These are phyloP conservation scores for Pseudopithomyces maydicus DNA, from an alignment of 2,329 filamentous ascomycete genomes.

Conservation along the genomic window DNA sequence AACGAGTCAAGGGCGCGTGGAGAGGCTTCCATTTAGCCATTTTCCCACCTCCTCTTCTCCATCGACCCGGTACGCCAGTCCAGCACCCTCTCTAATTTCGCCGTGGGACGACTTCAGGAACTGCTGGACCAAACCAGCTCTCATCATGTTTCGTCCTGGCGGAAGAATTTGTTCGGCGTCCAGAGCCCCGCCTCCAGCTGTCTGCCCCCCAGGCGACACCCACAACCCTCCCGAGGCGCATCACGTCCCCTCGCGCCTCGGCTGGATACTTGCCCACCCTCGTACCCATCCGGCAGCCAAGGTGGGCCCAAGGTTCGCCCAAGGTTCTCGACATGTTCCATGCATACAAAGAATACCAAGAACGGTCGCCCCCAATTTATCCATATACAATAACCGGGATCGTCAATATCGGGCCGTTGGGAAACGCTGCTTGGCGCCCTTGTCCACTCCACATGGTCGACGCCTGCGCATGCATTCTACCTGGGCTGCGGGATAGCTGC, in stretches of 20 bases:
- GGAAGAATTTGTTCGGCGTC: slow-evolving; percentile 32
- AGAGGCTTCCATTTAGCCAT: slow-evolving; percentile 34
- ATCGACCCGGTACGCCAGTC: slow-evolving; percentile 32
- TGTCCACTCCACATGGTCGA: background rate
- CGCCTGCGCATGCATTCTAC: slow-evolving; percentile 1
- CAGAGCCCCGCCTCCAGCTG: background rate
- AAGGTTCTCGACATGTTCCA: slow-evolving; percentile 16
- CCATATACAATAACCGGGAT: slow-evolving; percentile 39
- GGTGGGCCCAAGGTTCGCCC: slow-evolving; percentile 15
- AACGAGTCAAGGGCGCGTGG: slow-evolving; percentile 21
- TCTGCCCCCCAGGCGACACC: slow-evolving; percentile 1
- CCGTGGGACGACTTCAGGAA: background rate
- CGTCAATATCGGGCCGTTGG: slow-evolving; percentile 23
- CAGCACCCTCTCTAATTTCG: slow-evolving; percentile 10
- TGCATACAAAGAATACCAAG: slow-evolving; percentile 4
- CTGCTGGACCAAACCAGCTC: background rate
- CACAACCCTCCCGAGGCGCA: background rate
- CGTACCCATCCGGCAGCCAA: background rate
- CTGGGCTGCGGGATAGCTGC: slow-evolving; percentile 5
- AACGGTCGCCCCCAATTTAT: slow-evolving; percentile 27
- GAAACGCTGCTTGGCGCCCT: slow-evolving; percentile 13
- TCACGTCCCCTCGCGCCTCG: slow-evolving; percentile 15
- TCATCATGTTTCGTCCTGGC: background rate
- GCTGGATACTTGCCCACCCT: slow-evolving; percentile 1
- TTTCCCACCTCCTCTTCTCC: slow-evolving; percentile 20